Percentiles rank a stretch among this genome's conserved stretches.
Evolutionary conservation across 441 rosid species (phyloP).

Genomic region (Melastoma candidum): DNA sequence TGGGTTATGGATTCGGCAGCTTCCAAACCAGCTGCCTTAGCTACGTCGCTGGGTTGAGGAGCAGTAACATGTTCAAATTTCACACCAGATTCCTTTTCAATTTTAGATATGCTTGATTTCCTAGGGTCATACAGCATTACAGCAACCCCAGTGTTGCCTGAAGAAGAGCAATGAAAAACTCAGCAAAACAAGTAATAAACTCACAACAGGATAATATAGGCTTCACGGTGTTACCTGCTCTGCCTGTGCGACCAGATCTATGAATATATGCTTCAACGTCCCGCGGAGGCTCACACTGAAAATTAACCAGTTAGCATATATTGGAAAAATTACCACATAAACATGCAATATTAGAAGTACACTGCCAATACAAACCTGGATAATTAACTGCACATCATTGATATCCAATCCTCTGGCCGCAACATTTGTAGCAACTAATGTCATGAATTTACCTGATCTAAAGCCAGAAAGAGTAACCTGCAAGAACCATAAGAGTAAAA

Average conservation of each 20-base stretch:
- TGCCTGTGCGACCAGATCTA: conserved; percentile 95
- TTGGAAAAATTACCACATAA: conserved; percentile 5
- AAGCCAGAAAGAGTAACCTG: conserved; percentile 86
- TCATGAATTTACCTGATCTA: conserved; percentile 79
- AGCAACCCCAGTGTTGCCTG: conserved; percentile 90
- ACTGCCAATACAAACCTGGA: conserved; percentile 48
- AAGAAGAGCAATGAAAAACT: conserved; percentile 6
- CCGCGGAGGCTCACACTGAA: conserved; percentile 93
- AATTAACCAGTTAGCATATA: conserved; percentile 7
- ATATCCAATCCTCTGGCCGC: conserved; percentile 97
- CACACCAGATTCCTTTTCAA: conserved; percentile 76
- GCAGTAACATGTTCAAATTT: conserved; percentile 80
- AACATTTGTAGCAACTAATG: conserved; percentile 91
- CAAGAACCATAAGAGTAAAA: conserved; percentile 5
- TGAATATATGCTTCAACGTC: conserved; percentile 94
- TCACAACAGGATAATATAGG: not conserved
- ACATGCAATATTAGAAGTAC: not conserved
- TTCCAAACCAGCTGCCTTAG: conserved; percentile 57
- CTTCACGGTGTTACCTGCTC: conserved; percentile 52
- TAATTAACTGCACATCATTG: conserved; percentile 87
- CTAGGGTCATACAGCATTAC: conserved; percentile 85
- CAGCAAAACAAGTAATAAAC: conserved; percentile 2
- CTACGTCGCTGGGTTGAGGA: conserved; percentile 72
- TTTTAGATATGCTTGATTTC: conserved; percentile 52
- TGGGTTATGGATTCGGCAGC: conserved; percentile 63